Evolutionary conservation across 768 basidiomycete genomes (phyloP).

Genomic region (Nidula microcarpa): DNA sequence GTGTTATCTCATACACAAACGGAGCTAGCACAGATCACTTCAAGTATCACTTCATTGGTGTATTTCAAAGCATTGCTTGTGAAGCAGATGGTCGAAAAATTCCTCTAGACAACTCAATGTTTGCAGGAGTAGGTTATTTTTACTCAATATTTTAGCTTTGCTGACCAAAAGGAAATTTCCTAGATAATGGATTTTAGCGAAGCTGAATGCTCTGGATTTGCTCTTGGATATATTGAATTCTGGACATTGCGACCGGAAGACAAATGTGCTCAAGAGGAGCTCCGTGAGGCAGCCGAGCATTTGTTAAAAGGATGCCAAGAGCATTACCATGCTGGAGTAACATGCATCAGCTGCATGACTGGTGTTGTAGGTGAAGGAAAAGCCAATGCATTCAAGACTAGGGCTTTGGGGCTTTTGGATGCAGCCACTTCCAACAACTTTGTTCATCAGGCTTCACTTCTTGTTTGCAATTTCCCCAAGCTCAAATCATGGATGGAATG

Average conservation of each 20-base stretch:
- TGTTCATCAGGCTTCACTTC: background rate
- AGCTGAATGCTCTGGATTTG: conserved; percentile 25
- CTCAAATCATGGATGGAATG: conserved; percentile 23
- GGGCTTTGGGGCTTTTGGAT: conserved; percentile 10
- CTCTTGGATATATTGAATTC: conserved; percentile 19
- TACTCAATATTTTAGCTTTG: background rate
- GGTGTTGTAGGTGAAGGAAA: conserved; percentile 13
- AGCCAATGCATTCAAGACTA: conserved; percentile 10
- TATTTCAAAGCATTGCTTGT: background rate
- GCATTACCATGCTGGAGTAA: conserved; percentile 24
- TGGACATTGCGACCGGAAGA: conserved; percentile 9
- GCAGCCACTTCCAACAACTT: conserved; percentile 9
- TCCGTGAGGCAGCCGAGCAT: conserved; percentile 4
- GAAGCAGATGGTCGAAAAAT: background rate
- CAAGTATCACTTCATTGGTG: background rate
- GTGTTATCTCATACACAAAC: background rate
- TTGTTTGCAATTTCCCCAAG: conserved; percentile 16
- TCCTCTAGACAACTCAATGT: background rate
- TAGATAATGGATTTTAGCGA: conserved; percentile 32
- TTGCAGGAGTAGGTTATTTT: conserved; percentile 11
- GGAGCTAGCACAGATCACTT: background rate
- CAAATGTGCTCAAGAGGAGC: conserved; percentile 5
- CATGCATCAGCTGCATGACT: conserved; percentile 17
- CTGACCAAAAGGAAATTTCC: background rate
- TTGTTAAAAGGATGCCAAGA: conserved; percentile 26